Evolutionary conservation across 2,329 filamentous ascomycete species (phyloP), one percentile per base, ranked within the genome.

Genomic region (Exophiala dermatitidis): DNA sequence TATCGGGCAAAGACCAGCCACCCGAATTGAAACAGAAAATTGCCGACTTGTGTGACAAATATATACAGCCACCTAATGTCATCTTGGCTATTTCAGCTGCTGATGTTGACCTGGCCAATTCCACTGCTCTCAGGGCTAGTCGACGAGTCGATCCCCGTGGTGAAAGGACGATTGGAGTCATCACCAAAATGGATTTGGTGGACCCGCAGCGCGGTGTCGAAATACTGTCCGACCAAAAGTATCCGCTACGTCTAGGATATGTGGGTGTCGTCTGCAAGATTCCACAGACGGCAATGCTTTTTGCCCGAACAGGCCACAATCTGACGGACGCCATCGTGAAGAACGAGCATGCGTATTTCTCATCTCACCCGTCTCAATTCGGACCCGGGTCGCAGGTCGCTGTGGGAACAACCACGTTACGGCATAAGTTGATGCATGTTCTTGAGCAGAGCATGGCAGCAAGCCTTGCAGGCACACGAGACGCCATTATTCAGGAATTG

Each of bases 171-270:
- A 98, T 98, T 66, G 93, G 93, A 42, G 93, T 98, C n/a, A 85
- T 98, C 40, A 98, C 93, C 2, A 98, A 98, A 74, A 96, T 98
- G 91, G 93, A 98, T 65, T 77, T 98, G 26, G 90, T 98, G 5
- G 91, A 97, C 62, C 79, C 93, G 2, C 74, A 77, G 5, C 83
- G 91, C 53, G 93, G 90, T 31, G 79, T 82, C 9, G 78, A 81
- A 34, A 88, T 98, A 32, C 76, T 98, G 19, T 84, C 78, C 29
- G 91, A 98, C 68, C 85, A 83, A 66, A 95, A 97, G 68, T 98
- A 98, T 66, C 91, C 93, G 38, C 77, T 98, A 31, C 81, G 93
- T n/a, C 75, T 98, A 2, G 93, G 93, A 2, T 98, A 98, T 64
- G 91, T 98, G 2, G 93, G 93, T 46, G 93, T 98, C 3, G 88